Conservation (phyloP, 306 rosid genomes). For the Citrullus colocynthis region DNA sequence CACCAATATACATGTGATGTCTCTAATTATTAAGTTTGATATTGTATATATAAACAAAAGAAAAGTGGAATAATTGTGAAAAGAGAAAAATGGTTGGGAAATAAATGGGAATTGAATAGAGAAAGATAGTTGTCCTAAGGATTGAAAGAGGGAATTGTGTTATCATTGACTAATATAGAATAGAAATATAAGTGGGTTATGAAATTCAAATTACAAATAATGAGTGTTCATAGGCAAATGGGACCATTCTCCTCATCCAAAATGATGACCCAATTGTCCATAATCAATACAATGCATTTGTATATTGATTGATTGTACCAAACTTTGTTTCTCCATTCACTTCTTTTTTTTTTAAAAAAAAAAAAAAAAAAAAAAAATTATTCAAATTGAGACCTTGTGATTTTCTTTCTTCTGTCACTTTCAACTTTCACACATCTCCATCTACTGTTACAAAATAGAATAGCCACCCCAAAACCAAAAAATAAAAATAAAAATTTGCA, state of each 20-base stretch:
- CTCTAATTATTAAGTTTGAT: no score
- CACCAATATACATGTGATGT: no score
- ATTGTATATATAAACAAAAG: neutral
- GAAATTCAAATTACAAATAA: slow-evolving; percentile 4
- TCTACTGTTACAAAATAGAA: neutral
- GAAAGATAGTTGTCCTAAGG: neutral
- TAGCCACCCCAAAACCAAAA: neutral
- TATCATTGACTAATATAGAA: neutral
- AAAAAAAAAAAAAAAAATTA: no score
- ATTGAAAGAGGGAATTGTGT: neutral
- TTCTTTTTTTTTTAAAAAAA: neutral
- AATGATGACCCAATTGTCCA: slow-evolving; percentile 6
- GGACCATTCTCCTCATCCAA: slow-evolving; percentile 1
- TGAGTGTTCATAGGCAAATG: neutral
- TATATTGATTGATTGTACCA: slow-evolving; percentile 5
- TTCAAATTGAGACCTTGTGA: neutral
- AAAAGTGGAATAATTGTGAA: neutral
- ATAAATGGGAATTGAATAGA: neutral
- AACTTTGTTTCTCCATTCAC: slow-evolving; percentile 1
- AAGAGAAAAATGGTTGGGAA: neutral
- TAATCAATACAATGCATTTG: slow-evolving; percentile 1
- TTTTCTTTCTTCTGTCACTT: neutral
- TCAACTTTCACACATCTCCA: neutral
- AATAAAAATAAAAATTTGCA: neutral
- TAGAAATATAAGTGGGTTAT: slow-evolving; percentile 4